Conservation (phyloP, 352 stramenopile species). For the Phytophthora pistaciae region DNA sequence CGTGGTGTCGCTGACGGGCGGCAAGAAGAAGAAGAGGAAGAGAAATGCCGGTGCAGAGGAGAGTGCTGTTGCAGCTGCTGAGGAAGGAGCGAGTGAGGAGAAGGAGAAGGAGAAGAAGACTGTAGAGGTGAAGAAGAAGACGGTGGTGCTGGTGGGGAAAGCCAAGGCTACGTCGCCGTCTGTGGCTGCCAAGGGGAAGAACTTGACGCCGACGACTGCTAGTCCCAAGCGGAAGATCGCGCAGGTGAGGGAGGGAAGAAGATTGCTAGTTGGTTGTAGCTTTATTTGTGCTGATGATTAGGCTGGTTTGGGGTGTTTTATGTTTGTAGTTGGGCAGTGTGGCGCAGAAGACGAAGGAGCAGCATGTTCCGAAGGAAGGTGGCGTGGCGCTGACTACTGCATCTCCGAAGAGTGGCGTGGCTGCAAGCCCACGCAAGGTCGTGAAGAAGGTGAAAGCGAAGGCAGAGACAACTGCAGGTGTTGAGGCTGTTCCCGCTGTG, state of each 20-base stretch:
- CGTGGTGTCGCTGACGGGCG: constrained; percentile 28
- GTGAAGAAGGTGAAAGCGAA: background rate
- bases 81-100: too few relatives aligned
- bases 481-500: background rate
- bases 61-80: background rate
- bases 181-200: constrained; percentile 1
- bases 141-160: constrained; percentile 11
- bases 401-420: constrained; percentile 9
- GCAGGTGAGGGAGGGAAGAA: constrained; percentile 3
- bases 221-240: constrained; percentile 23
- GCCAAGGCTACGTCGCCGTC: background rate
- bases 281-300: background rate
- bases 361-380: constrained; percentile 8
- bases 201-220: background rate
- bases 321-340: background rate
- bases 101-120: background rate
- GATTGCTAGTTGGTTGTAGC: too few relatives aligned
- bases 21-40: constrained; percentile 44
- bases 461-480: background rate
- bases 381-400: background rate
- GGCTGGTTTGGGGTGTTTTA: background rate
- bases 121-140: constrained; percentile 11
- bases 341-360: background rate
- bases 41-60: background rate
- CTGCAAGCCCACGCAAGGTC: background rate